Percentiles rank a stretch among this genome's conserved stretches.
Evolutionary conservation across 345 rosid genomes (phyloP).

Genomic region (Acer yangbiense): DNA sequence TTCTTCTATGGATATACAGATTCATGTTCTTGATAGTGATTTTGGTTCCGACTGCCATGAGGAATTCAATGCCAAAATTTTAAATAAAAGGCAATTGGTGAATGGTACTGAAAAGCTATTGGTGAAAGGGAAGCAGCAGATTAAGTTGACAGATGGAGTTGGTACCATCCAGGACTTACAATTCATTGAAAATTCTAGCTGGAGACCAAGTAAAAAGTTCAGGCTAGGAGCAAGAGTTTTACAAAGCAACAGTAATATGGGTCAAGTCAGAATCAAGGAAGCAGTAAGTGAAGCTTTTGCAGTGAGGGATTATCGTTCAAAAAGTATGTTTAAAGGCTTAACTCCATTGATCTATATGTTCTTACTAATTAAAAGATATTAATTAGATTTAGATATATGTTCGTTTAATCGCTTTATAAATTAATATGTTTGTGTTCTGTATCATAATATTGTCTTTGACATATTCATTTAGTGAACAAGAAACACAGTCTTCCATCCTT

Average conservation of each 20-base stretch:
- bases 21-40: conserved; percentile 65
- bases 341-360: not conserved
- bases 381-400: no score
- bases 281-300: conserved; percentile 63
- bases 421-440: not conserved
- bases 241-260: conserved; percentile 22
- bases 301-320: conserved; percentile 63
- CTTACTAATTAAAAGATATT: no score
- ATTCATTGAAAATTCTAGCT: conserved; percentile 55
- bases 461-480: conserved; percentile 47
- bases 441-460: not conserved
- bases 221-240: conserved; percentile 62
- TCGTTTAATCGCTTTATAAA: no score
- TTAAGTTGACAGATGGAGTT: conserved; percentile 49
- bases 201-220: conserved; percentile 50
- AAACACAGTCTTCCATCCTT: conserved; percentile 70
- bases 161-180: conserved; percentile 40
- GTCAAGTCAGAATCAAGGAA: conserved; percentile 48
- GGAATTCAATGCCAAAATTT: conserved; percentile 46
- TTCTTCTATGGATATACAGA: conserved; percentile 38
- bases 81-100: conserved; percentile 43
- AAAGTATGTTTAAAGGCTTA: no score
- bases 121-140: conserved; percentile 54
- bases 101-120: conserved; percentile 55
- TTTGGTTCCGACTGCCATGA: conserved; percentile 47